Conservation (phyloP, 208 protist genomes). For the Leptomonas seymouri region DNA sequence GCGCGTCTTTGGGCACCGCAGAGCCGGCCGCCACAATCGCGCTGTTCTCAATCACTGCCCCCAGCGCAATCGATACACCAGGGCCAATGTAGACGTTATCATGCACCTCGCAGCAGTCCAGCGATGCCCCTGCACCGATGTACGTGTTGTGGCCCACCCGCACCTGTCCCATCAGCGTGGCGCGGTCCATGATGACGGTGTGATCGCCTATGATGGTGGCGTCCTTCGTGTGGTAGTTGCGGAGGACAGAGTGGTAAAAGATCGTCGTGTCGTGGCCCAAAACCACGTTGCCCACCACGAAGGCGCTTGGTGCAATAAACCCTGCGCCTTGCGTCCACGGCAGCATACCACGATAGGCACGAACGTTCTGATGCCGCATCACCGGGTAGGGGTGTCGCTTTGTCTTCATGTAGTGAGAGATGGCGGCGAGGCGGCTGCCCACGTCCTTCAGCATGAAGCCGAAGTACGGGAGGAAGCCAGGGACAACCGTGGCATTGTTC, state of each 20-base stretch:
- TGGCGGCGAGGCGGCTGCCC: conserved; percentile 61
- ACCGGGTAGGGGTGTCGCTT: conserved; percentile 82
- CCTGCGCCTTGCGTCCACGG: conserved; percentile 78
- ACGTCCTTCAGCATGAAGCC: conserved; percentile 90
- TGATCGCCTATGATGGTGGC: conserved; percentile 75
- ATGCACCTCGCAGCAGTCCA: conserved; percentile 85
- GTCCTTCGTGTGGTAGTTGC: conserved; percentile 80
- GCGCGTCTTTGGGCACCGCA: conserved; percentile 79
- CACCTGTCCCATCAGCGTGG: conserved; percentile 82
- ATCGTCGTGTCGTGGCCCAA: conserved; percentile 82
- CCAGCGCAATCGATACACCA: conserved; percentile 77
- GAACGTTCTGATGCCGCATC: conserved; percentile 86
- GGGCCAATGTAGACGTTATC: conserved; percentile 88
- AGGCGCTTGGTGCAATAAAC: conserved; percentile 92
- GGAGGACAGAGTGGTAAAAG: conserved; percentile 89
- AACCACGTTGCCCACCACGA: conserved; percentile 82
- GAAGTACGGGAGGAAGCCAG: conserved; percentile 73
- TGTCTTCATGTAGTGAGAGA: conserved; percentile 69
- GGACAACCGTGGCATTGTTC: conserved; percentile 64
- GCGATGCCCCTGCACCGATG: conserved; percentile 71
- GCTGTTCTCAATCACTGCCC: conserved; percentile 84
- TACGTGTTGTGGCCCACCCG: conserved; percentile 59
- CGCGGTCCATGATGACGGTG: conserved; percentile 87
- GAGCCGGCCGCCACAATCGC: conserved; percentile 88
- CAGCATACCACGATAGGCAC: conserved; percentile 85